A percentile compares a stretch with the other conserved stretches of the same genome.
Evolutionary conservation across 352 stramenopile species (phyloP).

Genomic region (Pythium oligandrum): DNA sequence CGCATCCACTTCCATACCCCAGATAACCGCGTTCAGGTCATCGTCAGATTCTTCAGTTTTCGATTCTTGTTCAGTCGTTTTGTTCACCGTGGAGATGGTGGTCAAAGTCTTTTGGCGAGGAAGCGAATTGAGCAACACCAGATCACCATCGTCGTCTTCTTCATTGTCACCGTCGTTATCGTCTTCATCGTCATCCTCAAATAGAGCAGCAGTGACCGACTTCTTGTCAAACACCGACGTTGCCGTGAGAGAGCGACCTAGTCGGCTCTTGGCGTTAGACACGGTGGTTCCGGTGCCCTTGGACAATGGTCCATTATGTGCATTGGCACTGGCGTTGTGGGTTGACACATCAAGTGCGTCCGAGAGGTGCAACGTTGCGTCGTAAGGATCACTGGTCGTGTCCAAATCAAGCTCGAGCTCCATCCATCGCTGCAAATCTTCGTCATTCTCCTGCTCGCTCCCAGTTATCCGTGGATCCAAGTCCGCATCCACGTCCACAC

Average conservation of each 20-base stretch:
- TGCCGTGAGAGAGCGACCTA: conserved; percentile 4
- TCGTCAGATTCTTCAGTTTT: conserved; percentile 26
- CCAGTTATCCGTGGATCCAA: conserved; percentile 3
- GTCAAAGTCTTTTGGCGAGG: conserved; percentile 10
- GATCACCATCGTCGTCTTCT: conserved; percentile 11
- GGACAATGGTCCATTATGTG: too few species aligned
- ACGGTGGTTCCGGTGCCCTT: not conserved
- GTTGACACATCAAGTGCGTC: conserved; percentile 1
- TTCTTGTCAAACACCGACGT: conserved; percentile 31
- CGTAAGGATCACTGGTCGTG: conserved; percentile 17
- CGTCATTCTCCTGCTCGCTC: conserved; percentile 10
- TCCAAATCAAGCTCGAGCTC: conserved; percentile 22
- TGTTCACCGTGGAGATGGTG: conserved; percentile 6
- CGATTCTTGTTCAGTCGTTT: conserved; percentile 26
- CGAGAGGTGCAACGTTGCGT: conserved; percentile 17
- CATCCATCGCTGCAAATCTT: conserved; percentile 24
- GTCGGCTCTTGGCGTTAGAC: conserved; percentile 18
- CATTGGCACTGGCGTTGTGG: too few species aligned
- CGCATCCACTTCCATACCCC: conserved; percentile 66
- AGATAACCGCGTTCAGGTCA: conserved; percentile 38
- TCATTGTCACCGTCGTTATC: not conserved
- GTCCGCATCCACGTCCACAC: conserved; percentile 5
- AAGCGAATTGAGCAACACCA: conserved; percentile 15
- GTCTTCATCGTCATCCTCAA: conserved; percentile 44
- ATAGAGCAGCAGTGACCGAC: conserved; percentile 43